These are phyloP conservation scores for Onygenales sp. DNA, from an alignment of 2,329 filamentous ascomycete genomes.

Conservation along the genomic window DNA sequence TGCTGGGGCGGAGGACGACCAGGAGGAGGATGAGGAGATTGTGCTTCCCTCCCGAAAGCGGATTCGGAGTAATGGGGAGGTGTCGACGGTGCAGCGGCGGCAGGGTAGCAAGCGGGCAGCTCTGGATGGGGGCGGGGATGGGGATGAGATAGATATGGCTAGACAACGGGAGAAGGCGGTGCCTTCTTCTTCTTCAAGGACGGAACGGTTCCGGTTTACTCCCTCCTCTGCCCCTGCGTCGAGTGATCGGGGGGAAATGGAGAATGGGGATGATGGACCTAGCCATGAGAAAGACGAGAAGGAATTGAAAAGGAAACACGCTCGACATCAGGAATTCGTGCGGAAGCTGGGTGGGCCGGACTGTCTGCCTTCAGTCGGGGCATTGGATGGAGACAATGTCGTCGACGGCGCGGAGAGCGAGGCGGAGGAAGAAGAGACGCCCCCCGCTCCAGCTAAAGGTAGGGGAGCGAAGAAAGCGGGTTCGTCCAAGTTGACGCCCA, in stretches of 20 bases:
- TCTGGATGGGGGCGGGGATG: conserved; percentile 3
- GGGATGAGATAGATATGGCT: conserved; percentile 6
- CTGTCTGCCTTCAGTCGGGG: conserved; percentile 59
- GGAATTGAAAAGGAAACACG: conserved; percentile 52
- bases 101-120: not conserved
- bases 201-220: conserved; percentile 51
- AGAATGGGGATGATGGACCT: conserved; percentile 23
- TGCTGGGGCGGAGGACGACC: conserved; percentile 24
- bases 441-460: conserved; percentile 35
- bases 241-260: conserved; percentile 19
- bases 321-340: conserved; percentile 74
- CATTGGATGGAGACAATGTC: conserved; percentile 46
- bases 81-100: conserved; percentile 4
- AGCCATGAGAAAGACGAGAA: conserved; percentile 40
- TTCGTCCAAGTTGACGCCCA: conserved; percentile 78
- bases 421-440: conserved; percentile 47
- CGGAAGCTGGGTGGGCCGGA: conserved; percentile 83
- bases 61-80: conserved; percentile 21
- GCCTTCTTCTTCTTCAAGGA: conserved; percentile 31
- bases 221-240: conserved; percentile 32
- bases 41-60: conserved; percentile 33
- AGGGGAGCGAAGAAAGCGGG: conserved; percentile 57
- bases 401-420: conserved; percentile 52
- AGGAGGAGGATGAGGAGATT: conserved; percentile 29
- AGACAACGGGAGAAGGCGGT: conserved; percentile 20